A percentile compares a stretch with the other conserved stretches of the same genome.
Conservation (phyloP, 441 rosid genomes). For the Arabidopsis hybrid region DNA sequence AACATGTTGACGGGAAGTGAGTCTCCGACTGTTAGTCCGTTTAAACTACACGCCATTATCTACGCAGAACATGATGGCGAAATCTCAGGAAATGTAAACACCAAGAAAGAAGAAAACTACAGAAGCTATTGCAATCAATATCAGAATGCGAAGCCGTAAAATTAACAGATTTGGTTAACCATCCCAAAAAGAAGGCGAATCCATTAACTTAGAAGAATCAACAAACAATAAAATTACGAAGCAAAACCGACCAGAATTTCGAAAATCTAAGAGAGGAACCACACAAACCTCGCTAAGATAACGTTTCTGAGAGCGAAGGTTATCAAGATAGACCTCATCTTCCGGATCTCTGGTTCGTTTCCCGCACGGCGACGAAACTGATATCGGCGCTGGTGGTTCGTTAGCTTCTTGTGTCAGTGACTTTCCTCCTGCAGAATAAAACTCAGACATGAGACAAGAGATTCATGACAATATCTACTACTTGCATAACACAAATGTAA, state of each 20-base stretch:
- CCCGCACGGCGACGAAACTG: conserved; percentile 60
- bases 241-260: not conserved
- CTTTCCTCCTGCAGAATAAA: not conserved
- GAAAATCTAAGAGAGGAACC: not conserved
- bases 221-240: conserved; percentile 1
- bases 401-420: conserved; percentile 12
- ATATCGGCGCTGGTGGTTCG: not conserved
- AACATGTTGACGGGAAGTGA: conserved; percentile 75
- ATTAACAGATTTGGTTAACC: not conserved
- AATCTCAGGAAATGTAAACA: conserved; percentile 13
- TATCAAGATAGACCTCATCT: conserved; percentile 90
- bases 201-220: not conserved
- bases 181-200: not conserved
- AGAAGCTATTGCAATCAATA: not conserved
- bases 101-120: not conserved
- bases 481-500: not conserved
- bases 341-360: conserved; percentile 92
- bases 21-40: conserved; percentile 95
- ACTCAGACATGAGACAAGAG: not conserved
- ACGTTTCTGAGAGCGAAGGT: conserved; percentile 91
- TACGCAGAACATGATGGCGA: conserved; percentile 30
- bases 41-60: conserved; percentile 98
- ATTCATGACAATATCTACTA: not conserved
- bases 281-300: conserved; percentile 85
- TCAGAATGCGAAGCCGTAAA: not conserved